Evolutionary conservation across 2,329 filamentous ascomycete species (phyloP).

Genomic region (Ascochyta fabae): DNA sequence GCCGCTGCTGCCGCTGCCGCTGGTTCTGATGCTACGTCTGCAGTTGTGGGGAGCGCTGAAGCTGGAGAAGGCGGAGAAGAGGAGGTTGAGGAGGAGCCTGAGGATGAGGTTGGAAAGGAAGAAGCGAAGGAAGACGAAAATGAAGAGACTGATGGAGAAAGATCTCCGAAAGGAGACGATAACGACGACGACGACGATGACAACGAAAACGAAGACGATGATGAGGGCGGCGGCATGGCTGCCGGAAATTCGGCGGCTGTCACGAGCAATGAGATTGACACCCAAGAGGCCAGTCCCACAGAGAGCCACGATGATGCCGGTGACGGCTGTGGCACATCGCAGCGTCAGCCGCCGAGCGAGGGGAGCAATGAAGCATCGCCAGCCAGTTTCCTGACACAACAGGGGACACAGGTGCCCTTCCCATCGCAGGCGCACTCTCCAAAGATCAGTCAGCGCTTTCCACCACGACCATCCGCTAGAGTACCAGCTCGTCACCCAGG

Average conservation of each 20-base stretch:
- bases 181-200: not conserved
- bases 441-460: not conserved
- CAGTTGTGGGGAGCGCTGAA: too few relatives aligned
- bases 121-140: not conserved
- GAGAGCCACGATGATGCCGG: not conserved
- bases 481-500: not conserved
- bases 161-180: too few relatives aligned
- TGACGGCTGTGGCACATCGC: not conserved
- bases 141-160: too few relatives aligned
- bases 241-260: not conserved
- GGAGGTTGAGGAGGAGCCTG: too few relatives aligned
- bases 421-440: not conserved
- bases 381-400: not conserved
- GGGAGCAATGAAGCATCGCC: not conserved
- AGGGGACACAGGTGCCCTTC: not conserved
- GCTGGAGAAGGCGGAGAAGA: too few relatives aligned
- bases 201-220: not conserved
- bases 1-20: too few relatives aligned
- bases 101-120: too few relatives aligned
- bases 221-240: not conserved
- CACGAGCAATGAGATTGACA: not conserved
- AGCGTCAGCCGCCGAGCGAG: not conserved
- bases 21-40: too few relatives aligned
- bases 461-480: not conserved
- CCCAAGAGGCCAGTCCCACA: not conserved